Conservation (phyloP, 257 asterid genomes). For the Oldenlandia corymbosa region DNA sequence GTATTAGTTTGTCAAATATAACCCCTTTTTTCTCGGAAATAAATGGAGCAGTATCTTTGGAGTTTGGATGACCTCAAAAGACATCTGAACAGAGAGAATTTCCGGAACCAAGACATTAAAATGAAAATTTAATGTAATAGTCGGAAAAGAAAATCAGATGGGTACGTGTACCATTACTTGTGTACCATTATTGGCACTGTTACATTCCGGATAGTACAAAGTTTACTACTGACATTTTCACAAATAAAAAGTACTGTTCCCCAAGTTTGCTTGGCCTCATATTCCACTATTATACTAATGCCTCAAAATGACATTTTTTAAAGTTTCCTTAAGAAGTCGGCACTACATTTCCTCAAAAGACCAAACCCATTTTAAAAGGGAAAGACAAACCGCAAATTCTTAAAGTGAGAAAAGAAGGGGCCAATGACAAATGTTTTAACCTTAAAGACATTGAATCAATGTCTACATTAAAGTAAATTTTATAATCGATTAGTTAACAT, state of each 20-base stretch:
- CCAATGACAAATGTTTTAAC: not conserved
- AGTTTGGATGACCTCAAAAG: not conserved
- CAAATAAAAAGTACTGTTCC: not conserved
- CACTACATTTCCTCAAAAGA: constrained; percentile 23
- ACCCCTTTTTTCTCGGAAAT: too few species aligned
- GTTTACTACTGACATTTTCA: not conserved
- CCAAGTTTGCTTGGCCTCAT: not conserved
- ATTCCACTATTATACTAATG: not conserved
- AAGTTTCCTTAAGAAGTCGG: not conserved
- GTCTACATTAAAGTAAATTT: too few species aligned
- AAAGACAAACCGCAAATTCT: not conserved
- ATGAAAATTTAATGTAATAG: too few species aligned
- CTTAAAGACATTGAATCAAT: too few species aligned
- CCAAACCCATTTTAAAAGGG: constrained; percentile 11
- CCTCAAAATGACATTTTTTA: too few species aligned
- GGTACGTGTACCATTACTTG: too few species aligned
- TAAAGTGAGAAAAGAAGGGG: constrained; percentile 5
- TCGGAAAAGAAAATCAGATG: not conserved
- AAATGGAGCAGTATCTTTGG: too few species aligned
- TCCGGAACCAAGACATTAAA: too few species aligned
- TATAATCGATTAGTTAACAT: too few species aligned
- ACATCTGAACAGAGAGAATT: too few species aligned
- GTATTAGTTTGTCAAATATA: too few species aligned
- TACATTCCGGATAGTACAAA: not conserved
- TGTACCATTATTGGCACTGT: too few species aligned